Conservation (phyloP, 1,284 basidiomycete genomes). For the Macrocystidia cucumis region DNA sequence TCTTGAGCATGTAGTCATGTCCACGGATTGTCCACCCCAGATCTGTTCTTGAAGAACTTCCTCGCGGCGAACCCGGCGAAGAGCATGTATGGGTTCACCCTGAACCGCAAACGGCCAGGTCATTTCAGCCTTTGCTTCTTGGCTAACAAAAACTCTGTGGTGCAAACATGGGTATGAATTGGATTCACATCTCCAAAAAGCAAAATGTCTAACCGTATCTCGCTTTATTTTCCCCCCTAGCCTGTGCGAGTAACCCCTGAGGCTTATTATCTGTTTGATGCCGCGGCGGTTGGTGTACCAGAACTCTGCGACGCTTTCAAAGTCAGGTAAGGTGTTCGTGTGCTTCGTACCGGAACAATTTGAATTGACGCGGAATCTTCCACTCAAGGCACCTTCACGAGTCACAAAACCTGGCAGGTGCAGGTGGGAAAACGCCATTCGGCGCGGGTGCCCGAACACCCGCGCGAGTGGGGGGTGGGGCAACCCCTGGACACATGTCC, state of each 20-base stretch:
- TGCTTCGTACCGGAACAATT: slow-evolving; percentile 2
- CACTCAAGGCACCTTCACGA: slow-evolving; percentile 64
- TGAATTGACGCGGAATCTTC: slow-evolving; percentile 10
- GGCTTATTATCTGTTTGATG: slow-evolving; percentile 85
- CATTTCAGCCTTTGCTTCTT: slow-evolving; percentile 94
- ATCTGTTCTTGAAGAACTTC: slow-evolving; percentile 85
- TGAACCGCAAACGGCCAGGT: slow-evolving; percentile 87
- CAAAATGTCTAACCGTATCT: slow-evolving; percentile 2
- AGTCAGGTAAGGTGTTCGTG: slow-evolving; percentile 49
- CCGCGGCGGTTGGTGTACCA: slow-evolving; percentile 81
- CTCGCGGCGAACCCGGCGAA: slow-evolving; percentile 90
- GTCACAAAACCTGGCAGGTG: slow-evolving; percentile 62
- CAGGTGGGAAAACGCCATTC: slow-evolving; percentile 76
- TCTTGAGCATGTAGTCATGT: neutral
- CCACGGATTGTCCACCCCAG: slow-evolving; percentile 29
- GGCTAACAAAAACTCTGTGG: slow-evolving; percentile 84
- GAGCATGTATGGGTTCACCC: slow-evolving; percentile 93
- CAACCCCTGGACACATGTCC: slow-evolving; percentile 63
- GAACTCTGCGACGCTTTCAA: slow-evolving; percentile 96
- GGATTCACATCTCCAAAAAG: too few relatives aligned
- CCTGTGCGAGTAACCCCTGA: slow-evolving; percentile 87
- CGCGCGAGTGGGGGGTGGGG: slow-evolving; percentile 64
- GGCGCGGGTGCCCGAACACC: slow-evolving; percentile 72
- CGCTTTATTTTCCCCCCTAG: slow-evolving; percentile 30
- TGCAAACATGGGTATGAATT: slow-evolving; percentile 87